Evolutionary conservation across 371 early-diverging fungal genomes (phyloP).

Genomic region (Syncephalis fuscata): DNA sequence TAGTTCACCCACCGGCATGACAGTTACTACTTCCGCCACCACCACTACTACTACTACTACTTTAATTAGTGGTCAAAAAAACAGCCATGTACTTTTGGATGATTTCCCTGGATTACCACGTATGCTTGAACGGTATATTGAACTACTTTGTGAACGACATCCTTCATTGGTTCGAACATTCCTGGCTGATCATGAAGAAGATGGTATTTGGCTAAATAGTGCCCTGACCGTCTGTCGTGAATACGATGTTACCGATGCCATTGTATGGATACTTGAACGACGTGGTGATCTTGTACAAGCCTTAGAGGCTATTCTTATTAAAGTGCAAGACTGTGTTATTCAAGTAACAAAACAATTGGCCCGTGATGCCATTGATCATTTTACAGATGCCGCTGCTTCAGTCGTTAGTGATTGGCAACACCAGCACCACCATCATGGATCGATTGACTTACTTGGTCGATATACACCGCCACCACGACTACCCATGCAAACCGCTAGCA

Average conservation of each 20-base stretch:
- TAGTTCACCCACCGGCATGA: too few relatives aligned
- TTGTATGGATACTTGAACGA: slow-evolving; percentile 62
- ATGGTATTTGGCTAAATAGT: slow-evolving; percentile 29
- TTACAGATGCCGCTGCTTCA: too few relatives aligned
- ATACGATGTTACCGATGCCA: slow-evolving; percentile 44
- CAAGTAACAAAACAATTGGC: slow-evolving; percentile 6
- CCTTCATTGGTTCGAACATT: slow-evolving; percentile 44
- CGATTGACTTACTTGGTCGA: too few relatives aligned
- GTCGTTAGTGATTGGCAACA: too few relatives aligned
- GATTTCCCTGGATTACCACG: slow-evolving; percentile 6
- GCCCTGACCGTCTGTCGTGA: slow-evolving; percentile 35
- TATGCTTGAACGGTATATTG: slow-evolving; percentile 48
- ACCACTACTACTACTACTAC: too few relatives aligned
- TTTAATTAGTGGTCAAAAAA: too few relatives aligned
- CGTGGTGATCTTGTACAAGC: slow-evolving; percentile 51
- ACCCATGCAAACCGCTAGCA: too few relatives aligned
- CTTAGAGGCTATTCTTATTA: slow-evolving; percentile 35
- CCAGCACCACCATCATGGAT: too few relatives aligned
- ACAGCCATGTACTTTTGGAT: too few relatives aligned
- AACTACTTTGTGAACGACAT: slow-evolving; percentile 47
- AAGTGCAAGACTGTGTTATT: slow-evolving; percentile 22
- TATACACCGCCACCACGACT: too few relatives aligned
- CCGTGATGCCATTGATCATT: too few relatives aligned
- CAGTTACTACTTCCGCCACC: too few relatives aligned
- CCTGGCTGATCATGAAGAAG: slow-evolving; percentile 35